These are phyloP conservation scores for Salicornia ramosissima DNA, from an alignment of 148 eudicot genomes.

Conservation along the genomic window DNA sequence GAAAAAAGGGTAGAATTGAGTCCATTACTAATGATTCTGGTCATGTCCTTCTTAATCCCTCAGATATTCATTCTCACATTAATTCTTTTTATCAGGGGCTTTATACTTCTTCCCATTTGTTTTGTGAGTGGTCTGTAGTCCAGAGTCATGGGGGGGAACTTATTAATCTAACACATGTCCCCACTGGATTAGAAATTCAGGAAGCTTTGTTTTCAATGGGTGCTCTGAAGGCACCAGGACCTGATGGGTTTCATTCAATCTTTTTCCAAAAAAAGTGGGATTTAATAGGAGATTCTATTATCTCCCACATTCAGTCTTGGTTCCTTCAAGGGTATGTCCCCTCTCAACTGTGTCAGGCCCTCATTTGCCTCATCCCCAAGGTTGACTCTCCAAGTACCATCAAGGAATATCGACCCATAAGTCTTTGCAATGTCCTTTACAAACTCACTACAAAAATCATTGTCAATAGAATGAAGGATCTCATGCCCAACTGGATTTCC, in stretches of 20 bases:
- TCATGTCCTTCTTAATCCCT: background rate
- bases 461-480: background rate
- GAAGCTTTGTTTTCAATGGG: background rate
- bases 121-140: too few species aligned
- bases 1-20: background rate
- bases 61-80: background rate
- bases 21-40: background rate
- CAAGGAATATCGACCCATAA: background rate
- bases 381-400: background rate
- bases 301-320: background rate
- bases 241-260: background rate
- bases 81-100: too few species aligned
- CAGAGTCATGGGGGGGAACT: too few species aligned
- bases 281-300: background rate
- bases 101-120: background rate
- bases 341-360: background rate
- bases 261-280: background rate
- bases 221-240: background rate
- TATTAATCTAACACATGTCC: background rate
- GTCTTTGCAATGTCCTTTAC: background rate
- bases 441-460: background rate
- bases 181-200: background rate
- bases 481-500: background rate
- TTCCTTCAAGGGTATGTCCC: background rate
- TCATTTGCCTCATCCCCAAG: background rate